phyloP scores from a whole-genome alignment of 2,329 filamentous ascomycete species.

The Pyrenophora seminiperda region DNA sequence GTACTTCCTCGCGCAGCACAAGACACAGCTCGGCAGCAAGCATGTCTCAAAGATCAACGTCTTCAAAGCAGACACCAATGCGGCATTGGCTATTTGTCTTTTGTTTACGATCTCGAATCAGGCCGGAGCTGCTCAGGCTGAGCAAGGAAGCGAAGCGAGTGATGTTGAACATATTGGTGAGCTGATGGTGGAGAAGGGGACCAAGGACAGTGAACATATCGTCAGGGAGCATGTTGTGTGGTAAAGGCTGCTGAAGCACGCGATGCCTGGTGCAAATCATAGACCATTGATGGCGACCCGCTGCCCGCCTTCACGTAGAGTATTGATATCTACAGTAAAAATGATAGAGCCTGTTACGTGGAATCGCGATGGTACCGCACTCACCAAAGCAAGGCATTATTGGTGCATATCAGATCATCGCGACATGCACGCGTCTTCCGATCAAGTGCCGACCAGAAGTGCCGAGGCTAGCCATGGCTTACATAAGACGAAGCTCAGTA shows the following conservation, averaged over 20 bases:
- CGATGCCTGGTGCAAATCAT: too few species aligned
- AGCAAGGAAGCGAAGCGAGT: neutral
- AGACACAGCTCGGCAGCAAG: slow-evolving; percentile 13
- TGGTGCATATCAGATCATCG: neutral
- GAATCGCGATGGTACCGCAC: too few species aligned
- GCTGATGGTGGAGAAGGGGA: neutral
- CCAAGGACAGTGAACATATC: neutral
- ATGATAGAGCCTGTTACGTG: too few species aligned
- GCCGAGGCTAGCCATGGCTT: slow-evolving; percentile 20
- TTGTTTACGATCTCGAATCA: slow-evolving; percentile 17
- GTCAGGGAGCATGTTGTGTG: neutral
- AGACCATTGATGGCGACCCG: too few species aligned
- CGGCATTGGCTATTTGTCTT: slow-evolving; percentile 1
- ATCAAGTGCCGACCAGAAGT: neutral
- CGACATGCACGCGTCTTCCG: neutral
- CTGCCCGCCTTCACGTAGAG: too few species aligned
- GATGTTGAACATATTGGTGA: neutral
- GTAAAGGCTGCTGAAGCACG: neutral
- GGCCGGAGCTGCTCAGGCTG: neutral
- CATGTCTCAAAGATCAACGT: slow-evolving; percentile 17
- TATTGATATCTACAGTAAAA: too few species aligned
- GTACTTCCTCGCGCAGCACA: slow-evolving; percentile 23
- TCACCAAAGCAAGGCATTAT: neutral
- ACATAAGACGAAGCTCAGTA: slow-evolving; percentile 5
- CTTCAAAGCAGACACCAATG: slow-evolving; percentile 13